Evolutionary conservation across 2,329 filamentous ascomycete genomes (phyloP).

Genomic region (Aspergillus costaricaensis): DNA sequence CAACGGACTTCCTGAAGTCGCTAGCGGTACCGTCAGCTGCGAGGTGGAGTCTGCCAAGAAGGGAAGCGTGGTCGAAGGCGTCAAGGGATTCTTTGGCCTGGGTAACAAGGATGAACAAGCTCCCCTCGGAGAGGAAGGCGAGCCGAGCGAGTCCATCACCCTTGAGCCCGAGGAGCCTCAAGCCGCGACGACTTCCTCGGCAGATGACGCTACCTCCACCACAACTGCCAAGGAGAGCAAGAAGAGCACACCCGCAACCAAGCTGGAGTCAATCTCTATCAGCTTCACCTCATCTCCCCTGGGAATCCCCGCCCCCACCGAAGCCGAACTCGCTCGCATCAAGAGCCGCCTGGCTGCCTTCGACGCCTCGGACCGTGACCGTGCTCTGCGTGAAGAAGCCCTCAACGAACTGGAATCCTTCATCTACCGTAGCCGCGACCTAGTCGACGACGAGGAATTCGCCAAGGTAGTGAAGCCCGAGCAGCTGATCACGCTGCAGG

Average conservation of each 20-base stretch:
- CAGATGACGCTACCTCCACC: slow-evolving; percentile 53
- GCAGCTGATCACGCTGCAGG: slow-evolving; percentile 67
- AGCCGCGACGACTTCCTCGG: slow-evolving; percentile 46
- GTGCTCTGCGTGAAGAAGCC: slow-evolving; percentile 76
- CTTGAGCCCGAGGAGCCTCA: slow-evolving; percentile 50
- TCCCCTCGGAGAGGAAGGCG: slow-evolving; percentile 63
- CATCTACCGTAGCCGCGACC: slow-evolving; percentile 84
- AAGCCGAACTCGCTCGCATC: slow-evolving; percentile 49
- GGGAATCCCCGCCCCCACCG: slow-evolving; percentile 41
- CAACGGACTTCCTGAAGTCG: slow-evolving; percentile 77
- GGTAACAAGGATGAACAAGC: slow-evolving; percentile 86
- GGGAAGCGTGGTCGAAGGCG: slow-evolving; percentile 83
- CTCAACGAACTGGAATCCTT: slow-evolving; percentile 92
- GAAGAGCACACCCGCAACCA: slow-evolving; percentile 46
- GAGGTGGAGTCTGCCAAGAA: slow-evolving; percentile 75
- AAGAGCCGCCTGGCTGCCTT: slow-evolving; percentile 80
- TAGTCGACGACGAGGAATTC: slow-evolving; percentile 77
- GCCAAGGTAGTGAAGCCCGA: slow-evolving; percentile 68
- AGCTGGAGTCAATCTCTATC: slow-evolving; percentile 55
- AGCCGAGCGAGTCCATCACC: slow-evolving; percentile 51
- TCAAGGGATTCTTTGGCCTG: slow-evolving; percentile 95
- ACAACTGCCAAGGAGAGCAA: slow-evolving; percentile 49
- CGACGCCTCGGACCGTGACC: slow-evolving; percentile 78
- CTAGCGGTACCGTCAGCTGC: slow-evolving; percentile 78
- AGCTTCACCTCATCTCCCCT: slow-evolving; percentile 52